Base-by-base conservation (phyloP, 2,329 filamentous ascomycete genomes). In the Penicillium sp. region DNA sequence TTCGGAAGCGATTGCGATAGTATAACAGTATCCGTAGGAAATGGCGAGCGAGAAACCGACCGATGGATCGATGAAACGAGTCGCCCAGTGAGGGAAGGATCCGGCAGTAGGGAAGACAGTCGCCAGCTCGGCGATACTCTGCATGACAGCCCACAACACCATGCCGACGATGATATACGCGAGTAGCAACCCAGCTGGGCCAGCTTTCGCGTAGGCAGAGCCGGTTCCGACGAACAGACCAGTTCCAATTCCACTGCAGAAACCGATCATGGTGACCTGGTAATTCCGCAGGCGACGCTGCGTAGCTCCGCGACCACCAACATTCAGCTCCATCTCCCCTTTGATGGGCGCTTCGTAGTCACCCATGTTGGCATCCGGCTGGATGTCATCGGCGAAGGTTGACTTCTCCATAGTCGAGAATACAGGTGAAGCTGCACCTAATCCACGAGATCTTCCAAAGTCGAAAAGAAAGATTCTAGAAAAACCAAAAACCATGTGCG, bases 51-150 rank as follows among this genome's bases (percentile, higher is more conserved):
- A 89, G 68, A 95, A 95, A 0, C 90, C 90, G 87, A 90, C 95
- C 0, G 91, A 89, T 0, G 91, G 92, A 67, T 96, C 90, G 29
- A 96, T 75, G 66, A 96, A 96, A 12, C 92, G 84, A 9, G 90
- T 95, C 16, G 91, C 93, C 76, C 91, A 96, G 9, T 90, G 86
- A 1, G 90, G 90, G 69, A 96, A 96, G 2, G 90, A 94, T 46
- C 92, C 92, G 10, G 91, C 89, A 16, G 96, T 87, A 2, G 92
- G 92, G 59, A 92, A 94, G n/a, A 91, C 76, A 21, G 95, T 91
- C 18, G 91, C 89, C 69, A 96, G 81, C 73, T 96, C 92, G 52
- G 91, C 92, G 18, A 96, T 81, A 3, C 91, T 90, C 67, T 96
- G 91, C 48, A 95, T 88, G 2, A 90, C 95, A 70, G 87, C 92